Evolutionary conservation across 352 stramenopile species (phyloP), one percentile per base, ranked within the genome.

Genomic region (Pythium rishiriense): DNA sequence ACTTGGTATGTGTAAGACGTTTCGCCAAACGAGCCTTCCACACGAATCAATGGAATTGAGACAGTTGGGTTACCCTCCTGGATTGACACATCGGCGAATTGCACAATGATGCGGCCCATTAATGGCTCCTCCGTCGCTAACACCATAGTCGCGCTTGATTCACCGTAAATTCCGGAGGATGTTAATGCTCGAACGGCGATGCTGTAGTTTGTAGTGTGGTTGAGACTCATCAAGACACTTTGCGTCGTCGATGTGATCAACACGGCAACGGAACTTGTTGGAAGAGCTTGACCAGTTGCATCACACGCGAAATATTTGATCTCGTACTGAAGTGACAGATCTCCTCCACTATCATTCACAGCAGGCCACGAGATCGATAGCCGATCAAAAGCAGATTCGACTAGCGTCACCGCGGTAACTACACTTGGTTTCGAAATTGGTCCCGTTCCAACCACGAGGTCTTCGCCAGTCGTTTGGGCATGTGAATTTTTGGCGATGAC

Each of bases 21-120:
- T 50, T 74, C 60, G 28, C 74, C 79, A 57, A 74, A 90, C 2
- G 81, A 87, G 9, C 81, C 81, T 22, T 85, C 72, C 1, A 87
- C 66, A 5, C 81, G 76, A 10, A 48, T 22, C n/a, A 90, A 48
- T 2, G 72, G 69, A 24, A 90, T 51, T 1, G 47, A 59, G 0
- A 79, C 75, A 7, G 60, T 29, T 0, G 41, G 19, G 0, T 50
- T 56, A n/a, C 77, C 54, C 65, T 90, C 81, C 37, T 19, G 54
- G 22, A 85, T 66, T 0, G 17, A 43, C 3, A 80, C 22, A 12
- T 75, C 61, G 0, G 25, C 19, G 0, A 47, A 31, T 25, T 66
- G 37, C 25, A 72, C 73, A 1, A 80, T 22, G 5, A 86, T 53
- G 0, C 74, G 54, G 3, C 81, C 81, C 7, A 43, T 25, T 4